Conservation (phyloP, 805 yeast species). For the Vanderwaltozyma polyspora region DNA sequence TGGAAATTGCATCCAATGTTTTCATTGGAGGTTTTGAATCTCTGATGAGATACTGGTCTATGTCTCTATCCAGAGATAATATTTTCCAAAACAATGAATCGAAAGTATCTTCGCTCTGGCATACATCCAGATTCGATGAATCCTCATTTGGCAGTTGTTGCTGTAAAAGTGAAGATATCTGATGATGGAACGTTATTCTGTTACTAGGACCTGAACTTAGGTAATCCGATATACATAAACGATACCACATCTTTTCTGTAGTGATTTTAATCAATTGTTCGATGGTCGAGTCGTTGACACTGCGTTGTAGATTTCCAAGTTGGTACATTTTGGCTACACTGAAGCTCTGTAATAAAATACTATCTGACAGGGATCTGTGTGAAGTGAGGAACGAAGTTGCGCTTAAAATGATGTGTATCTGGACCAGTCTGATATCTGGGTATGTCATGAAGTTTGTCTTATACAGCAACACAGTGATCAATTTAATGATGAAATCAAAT, state of each 20-base stretch:
- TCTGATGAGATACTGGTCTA: conserved; percentile 13
- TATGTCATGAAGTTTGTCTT: conserved; percentile 12
- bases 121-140: conserved; percentile 16
- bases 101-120: conserved; percentile 19
- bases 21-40: conserved; percentile 19
- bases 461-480: conserved; percentile 10
- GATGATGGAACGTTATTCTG: conserved; percentile 14
- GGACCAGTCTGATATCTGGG: conserved; percentile 22
- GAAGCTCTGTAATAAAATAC: conserved; percentile 15
- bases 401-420: conserved; percentile 17
- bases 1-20: conserved; percentile 20
- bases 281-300: conserved; percentile 15
- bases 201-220: conserved; percentile 17
- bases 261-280: conserved; percentile 14
- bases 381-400: conserved; percentile 15
- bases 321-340: conserved; percentile 18
- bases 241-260: conserved; percentile 22
- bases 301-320: conserved; percentile 8
- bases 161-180: conserved; percentile 18
- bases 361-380: conserved; percentile 9
- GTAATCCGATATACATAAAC: conserved; percentile 19
- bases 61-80: conserved; percentile 23
- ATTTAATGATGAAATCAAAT: not conserved
- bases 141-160: conserved; percentile 21
- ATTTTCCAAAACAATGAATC: conserved; percentile 25